Conservation (phyloP, 495 filamentous ascomycete genomes). For the Chaetomidium leptoderma region DNA sequence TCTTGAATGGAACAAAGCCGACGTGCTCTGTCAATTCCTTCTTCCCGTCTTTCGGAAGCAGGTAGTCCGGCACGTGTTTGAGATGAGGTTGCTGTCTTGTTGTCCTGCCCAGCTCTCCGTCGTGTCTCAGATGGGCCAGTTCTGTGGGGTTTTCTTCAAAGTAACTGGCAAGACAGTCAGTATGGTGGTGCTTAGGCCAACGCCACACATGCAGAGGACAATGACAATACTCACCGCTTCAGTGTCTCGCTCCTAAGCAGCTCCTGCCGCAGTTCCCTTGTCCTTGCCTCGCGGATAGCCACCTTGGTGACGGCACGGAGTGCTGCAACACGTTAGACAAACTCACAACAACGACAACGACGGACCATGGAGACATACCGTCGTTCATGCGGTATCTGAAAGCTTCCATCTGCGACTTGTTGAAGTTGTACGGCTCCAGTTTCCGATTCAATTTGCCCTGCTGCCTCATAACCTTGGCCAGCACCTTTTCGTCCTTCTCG, state of each 20-base stretch:
- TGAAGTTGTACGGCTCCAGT: conserved; percentile 85
- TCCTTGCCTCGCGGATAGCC: conserved; percentile 83
- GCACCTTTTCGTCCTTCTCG: conserved; percentile 77
- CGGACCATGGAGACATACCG: conserved; percentile 43
- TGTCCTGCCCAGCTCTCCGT: conserved; percentile 70
- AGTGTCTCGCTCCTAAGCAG: conserved; percentile 88
- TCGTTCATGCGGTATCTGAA: conserved; percentile 95
- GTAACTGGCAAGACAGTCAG: conserved; percentile 43
- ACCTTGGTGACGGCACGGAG: conserved; percentile 74
- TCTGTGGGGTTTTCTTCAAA: conserved; percentile 97
- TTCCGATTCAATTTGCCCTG: conserved; percentile 71
- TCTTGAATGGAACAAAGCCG: conserved; percentile 73
- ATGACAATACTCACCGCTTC: conserved; percentile 50
- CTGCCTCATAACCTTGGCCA: conserved; percentile 65
- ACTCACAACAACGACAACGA: background rate
- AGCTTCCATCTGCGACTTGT: conserved; percentile 85
- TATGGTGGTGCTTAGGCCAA: background rate
- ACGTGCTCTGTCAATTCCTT: conserved; percentile 59
- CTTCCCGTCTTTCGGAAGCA: conserved; percentile 76
- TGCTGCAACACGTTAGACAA: conserved; percentile 12
- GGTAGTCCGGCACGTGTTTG: conserved; percentile 92
- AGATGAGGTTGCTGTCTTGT: conserved; percentile 81
- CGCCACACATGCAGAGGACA: background rate
- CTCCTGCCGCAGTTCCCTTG: conserved; percentile 81
- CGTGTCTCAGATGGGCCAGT: conserved; percentile 80